Percentiles rank a stretch among this genome's conserved stretches.
These are phyloP conservation scores for Eremothecium gossypii DNA, from an alignment of 1,139 yeast genomes.

Conservation along the genomic window DNA sequence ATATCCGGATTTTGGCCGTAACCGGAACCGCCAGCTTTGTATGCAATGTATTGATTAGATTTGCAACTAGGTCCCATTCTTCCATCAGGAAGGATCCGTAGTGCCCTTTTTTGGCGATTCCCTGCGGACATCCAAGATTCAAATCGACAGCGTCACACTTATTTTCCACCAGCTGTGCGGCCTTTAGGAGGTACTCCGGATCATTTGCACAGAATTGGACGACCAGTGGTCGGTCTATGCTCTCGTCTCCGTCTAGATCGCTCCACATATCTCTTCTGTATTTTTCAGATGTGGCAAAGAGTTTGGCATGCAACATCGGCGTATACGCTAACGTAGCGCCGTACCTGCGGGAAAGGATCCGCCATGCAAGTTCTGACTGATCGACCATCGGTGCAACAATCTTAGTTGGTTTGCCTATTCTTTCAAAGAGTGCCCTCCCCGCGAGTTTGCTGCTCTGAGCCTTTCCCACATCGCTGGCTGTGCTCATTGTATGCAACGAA, in stretches of 20 bases:
- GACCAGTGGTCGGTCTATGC: constrained; percentile 67
- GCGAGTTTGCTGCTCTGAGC: constrained; percentile 20
- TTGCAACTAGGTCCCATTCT: constrained; percentile 80
- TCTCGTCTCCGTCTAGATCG: constrained; percentile 60
- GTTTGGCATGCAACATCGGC: constrained; percentile 92
- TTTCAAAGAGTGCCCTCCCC: constrained; percentile 65
- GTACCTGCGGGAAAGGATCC: constrained; percentile 72
- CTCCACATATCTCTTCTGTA: constrained; percentile 71
- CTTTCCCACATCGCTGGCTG: too few relatives aligned
- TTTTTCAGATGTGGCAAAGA: constrained; percentile 77
- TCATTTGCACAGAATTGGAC: constrained; percentile 97
- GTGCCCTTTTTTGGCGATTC: constrained; percentile 88
- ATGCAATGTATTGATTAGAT: constrained; percentile 64
- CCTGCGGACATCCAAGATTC: constrained; percentile 96
- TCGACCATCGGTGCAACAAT: constrained; percentile 99
- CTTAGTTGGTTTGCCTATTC: constrained; percentile 66
- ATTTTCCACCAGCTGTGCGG: constrained; percentile 72
- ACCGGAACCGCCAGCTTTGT: constrained; percentile 73
- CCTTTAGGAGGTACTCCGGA: constrained; percentile 70
- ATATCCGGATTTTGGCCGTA: constrained; percentile 91
- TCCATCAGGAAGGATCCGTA: constrained; percentile 97
- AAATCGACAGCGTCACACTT: constrained; percentile 93
- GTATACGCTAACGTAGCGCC: constrained; percentile 95
- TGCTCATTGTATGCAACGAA: too few relatives aligned
- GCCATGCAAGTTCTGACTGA: constrained; percentile 93